Evolutionary conservation across 2,329 filamentous ascomycete genomes (phyloP).

Genomic region (Huntiella omanensis): DNA sequence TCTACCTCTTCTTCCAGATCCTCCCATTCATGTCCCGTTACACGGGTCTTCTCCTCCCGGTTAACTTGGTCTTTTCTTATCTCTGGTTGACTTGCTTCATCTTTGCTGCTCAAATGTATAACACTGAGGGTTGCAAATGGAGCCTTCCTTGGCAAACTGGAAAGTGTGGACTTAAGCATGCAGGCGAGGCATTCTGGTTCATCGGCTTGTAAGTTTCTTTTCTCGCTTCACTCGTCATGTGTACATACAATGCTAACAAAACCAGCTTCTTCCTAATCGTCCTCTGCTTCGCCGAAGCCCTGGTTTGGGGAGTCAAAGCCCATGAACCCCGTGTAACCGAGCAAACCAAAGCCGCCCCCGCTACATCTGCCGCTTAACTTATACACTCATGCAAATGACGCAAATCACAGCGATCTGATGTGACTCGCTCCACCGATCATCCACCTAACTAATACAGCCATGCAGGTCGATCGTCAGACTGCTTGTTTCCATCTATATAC

Average conservation of each 20-base stretch:
- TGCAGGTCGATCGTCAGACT: no score
- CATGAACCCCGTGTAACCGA: not conserved
- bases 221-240: not conserved
- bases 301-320: slow-evolving; percentile 1
- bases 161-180: slow-evolving; percentile 13
- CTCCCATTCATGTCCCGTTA: slow-evolving; percentile 13
- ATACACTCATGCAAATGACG: no score
- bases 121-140: slow-evolving; percentile 7
- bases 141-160: slow-evolving; percentile 5
- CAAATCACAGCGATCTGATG: no score
- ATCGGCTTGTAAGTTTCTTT: slow-evolving; percentile 14
- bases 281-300: slow-evolving; percentile 1
- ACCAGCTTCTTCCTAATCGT: slow-evolving; percentile 6
- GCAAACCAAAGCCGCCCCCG: no score
- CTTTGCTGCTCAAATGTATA: slow-evolving; percentile 15
- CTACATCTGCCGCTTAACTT: no score
- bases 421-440: no score
- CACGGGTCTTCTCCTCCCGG: slow-evolving; percentile 13
- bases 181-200: slow-evolving; percentile 15
- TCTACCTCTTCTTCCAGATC: slow-evolving; percentile 13
- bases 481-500: no score
- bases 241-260: not conserved
- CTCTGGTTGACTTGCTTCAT: slow-evolving; percentile 16
- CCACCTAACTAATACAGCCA: no score
- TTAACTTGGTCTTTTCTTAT: slow-evolving; percentile 15